A percentile compares a stretch with the other conserved stretches of the same genome.
phyloP scores from a whole-genome alignment of 2,329 filamentous ascomycete species.

The Pseudogymnoascus destructans region DNA sequence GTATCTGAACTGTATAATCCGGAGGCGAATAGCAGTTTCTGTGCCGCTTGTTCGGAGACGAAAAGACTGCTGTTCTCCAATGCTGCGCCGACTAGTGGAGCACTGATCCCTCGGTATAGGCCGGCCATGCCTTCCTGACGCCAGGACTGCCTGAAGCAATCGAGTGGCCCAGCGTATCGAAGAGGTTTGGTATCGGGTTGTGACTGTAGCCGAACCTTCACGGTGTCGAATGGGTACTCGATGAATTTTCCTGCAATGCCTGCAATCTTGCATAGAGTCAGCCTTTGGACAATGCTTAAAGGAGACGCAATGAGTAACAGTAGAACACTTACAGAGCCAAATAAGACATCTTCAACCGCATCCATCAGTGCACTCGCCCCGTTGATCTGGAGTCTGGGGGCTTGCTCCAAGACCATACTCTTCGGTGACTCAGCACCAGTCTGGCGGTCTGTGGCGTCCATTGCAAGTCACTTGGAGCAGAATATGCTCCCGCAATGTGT shows the following conservation, averaged over 20 bases:
- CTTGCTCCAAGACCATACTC: slow-evolving; percentile 8
- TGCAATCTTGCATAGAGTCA: slow-evolving; percentile 41
- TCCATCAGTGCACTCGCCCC: slow-evolving; percentile 29
- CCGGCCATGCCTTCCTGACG: slow-evolving; percentile 58
- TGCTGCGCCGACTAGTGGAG: slow-evolving; percentile 79
- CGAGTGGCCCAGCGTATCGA: slow-evolving; percentile 72
- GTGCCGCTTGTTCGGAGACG: slow-evolving; percentile 71
- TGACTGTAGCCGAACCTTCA: slow-evolving; percentile 96
- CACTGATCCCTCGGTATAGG: slow-evolving; percentile 85
- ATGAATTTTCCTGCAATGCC: slow-evolving; percentile 90
- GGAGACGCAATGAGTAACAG: neutral
- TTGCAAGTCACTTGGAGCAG: slow-evolving; percentile 4
- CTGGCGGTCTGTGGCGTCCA: slow-evolving; percentile 1
- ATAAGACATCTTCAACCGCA: slow-evolving; percentile 73
- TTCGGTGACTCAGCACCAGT: slow-evolving; percentile 1
- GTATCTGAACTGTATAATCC: slow-evolving; percentile 38
- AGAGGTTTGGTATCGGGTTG: slow-evolving; percentile 75
- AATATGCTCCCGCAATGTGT: neutral
- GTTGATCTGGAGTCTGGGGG: slow-evolving; percentile 4
- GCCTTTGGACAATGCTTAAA: neutral
- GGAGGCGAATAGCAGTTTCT: slow-evolving; percentile 46
- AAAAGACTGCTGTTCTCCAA: slow-evolving; percentile 88
- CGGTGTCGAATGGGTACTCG: slow-evolving; percentile 96
- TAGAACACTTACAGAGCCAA: slow-evolving; percentile 57
- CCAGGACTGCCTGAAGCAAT: slow-evolving; percentile 85